These are phyloP conservation scores for Aspergillus glaucus DNA, from an alignment of 2,329 filamentous ascomycete genomes.

Conservation along the genomic window DNA sequence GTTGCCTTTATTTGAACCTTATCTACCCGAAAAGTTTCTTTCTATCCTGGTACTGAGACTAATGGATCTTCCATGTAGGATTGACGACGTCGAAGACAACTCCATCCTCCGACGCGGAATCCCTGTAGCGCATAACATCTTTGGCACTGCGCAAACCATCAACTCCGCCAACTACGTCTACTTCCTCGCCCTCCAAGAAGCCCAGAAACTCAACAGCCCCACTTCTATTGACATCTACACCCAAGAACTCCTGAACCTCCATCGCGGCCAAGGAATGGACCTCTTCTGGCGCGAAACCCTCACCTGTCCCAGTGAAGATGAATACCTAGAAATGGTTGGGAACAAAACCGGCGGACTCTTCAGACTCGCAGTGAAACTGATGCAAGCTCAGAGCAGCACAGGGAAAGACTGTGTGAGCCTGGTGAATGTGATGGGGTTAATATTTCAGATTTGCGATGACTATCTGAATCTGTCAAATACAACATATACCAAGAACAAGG, in stretches of 20 bases:
- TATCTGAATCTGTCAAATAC: conserved; percentile 73
- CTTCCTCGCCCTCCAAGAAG: conserved; percentile 39
- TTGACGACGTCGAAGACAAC: conserved; percentile 47
- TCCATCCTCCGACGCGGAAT: conserved; percentile 44
- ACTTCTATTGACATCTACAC: conserved; percentile 39
- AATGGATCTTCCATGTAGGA: conserved; percentile 16
- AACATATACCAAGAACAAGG: conserved; percentile 84
- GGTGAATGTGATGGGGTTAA: conserved; percentile 53
- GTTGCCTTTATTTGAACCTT: conserved; percentile 6
- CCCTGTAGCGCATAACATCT: conserved; percentile 46
- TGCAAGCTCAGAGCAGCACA: conserved; percentile 37
- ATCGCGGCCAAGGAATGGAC: conserved; percentile 45
- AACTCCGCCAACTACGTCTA: conserved; percentile 48
- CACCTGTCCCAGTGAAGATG: conserved; percentile 41
- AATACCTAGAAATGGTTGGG: conserved; percentile 46
- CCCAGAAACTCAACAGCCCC: conserved; percentile 35
- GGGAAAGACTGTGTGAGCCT: conserved; percentile 52
- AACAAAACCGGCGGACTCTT: conserved; percentile 47
- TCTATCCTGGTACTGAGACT: not conserved
- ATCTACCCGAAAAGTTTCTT: not conserved
- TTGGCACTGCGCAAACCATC: conserved; percentile 47
- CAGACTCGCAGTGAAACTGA: conserved; percentile 40
- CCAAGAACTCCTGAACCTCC: conserved; percentile 42
- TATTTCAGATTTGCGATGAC: conserved; percentile 56
- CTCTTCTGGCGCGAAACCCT: conserved; percentile 44